Conservation (phyloP, 495 filamentous ascomycete genomes). For the Penicillium robsamsonii region DNA sequence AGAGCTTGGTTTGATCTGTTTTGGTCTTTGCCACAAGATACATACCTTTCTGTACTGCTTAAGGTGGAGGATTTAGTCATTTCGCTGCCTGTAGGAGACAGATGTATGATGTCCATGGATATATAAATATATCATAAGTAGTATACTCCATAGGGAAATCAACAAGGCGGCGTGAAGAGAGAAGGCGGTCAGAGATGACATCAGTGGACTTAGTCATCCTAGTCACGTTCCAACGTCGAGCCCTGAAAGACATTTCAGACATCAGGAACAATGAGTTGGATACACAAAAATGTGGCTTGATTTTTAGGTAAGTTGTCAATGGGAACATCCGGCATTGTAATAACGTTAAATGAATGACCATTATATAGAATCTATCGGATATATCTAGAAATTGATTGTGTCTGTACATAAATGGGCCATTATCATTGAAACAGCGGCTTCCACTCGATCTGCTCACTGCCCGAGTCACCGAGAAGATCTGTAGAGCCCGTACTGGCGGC, state of each 20-base stretch:
- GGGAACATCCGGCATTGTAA: not conserved
- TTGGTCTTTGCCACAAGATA: not conserved
- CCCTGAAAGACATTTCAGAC: not conserved
- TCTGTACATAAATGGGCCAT: not conserved
- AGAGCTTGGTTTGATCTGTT: not conserved
- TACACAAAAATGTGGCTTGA: not conserved
- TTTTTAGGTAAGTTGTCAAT: not conserved
- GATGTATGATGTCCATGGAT: not conserved
- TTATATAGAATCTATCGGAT: not conserved
- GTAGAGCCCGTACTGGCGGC: not conserved
- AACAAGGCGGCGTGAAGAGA: not conserved
- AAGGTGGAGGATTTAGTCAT: not conserved
- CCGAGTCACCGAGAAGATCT: slow-evolving; percentile 30
- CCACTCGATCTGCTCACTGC: slow-evolving; percentile 31
- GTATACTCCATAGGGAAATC: not conserved
- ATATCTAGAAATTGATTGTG: not conserved
- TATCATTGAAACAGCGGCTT: slow-evolving; percentile 34
- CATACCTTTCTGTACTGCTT: not conserved
- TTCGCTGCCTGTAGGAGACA: not conserved
- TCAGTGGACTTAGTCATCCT: not conserved
- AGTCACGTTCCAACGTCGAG: not conserved
- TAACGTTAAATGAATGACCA: not conserved
- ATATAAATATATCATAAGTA: too few species aligned
- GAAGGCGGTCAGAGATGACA: slow-evolving; percentile 9
- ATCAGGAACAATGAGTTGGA: not conserved